Evolutionary conservation across 306 rosid genomes (phyloP), one percentile per base, ranked within the genome.

Genomic region (Ormosia semicastrata): DNA sequence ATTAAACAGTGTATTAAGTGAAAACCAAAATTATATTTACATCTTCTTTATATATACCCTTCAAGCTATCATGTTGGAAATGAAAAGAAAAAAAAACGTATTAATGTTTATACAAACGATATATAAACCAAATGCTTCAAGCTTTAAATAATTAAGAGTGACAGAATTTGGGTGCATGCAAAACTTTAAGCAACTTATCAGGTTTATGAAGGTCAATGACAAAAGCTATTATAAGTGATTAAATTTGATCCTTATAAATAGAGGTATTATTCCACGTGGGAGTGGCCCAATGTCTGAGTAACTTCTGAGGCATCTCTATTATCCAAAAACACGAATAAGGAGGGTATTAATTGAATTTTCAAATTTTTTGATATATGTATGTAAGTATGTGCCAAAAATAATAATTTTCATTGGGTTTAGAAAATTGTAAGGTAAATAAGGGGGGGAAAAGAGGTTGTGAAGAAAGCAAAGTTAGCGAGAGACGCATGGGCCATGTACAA

Each of bases 401-500:
- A 39, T 30, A 70, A 18, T 67, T 13, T 37, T 65, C 0, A 72
- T 77, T 1, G 60, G 56, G 24, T 15, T 32, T 41, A 49, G 12
- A 7, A 33, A 43, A 66, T 24, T 2, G 7, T 8, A 4, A 63
- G 11, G 4, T 14, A 3, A 65, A 37, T 7, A 3, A 10, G 49
- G 67, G 59, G 43, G 33, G 8, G 73, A 64, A 64, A 50, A 50
- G 13, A 72, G 8, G 12, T 5, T n/a, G 62, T 18, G 62, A 11
- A 77, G 67, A 64, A 32, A 66, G 49, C 57, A 56, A 83, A 85
- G 88, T 39, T 73, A 88, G 77, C 71, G 43, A 85, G 87, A 75
- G 90, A 82, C 52, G 92, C 88, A 87, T 82, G 90, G 91, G 80
- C 62, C 89, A 86, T 60, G 73, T 50, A 78, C 40, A 82, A 81